phyloP scores from a whole-genome alignment of 2,329 filamentous ascomycete species.

The Scedosporium boydii region DNA sequence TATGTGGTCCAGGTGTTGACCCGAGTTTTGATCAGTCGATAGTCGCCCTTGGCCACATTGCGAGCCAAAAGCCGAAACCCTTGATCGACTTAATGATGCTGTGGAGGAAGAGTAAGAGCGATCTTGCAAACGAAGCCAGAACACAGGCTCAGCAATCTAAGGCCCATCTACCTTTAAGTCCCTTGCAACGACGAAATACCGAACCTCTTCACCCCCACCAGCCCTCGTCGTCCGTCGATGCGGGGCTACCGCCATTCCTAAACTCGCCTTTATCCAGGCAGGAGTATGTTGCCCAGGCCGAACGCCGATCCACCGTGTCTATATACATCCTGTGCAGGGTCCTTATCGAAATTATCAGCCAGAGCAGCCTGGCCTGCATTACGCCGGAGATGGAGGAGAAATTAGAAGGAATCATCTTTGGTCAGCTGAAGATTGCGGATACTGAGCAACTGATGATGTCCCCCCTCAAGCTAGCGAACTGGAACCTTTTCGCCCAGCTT shows the following conservation, averaged over 20 bases:
- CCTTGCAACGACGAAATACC: constrained; percentile 61
- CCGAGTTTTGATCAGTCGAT: constrained; percentile 89
- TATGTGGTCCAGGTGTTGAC: constrained; percentile 86
- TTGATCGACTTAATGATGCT: constrained; percentile 97
- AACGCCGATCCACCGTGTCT: constrained; percentile 85
- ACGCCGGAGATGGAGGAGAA: constrained; percentile 89
- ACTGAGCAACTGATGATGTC: constrained; percentile 70
- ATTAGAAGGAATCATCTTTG: constrained; percentile 90
- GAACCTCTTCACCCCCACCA: constrained; percentile 50
- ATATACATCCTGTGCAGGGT: constrained; percentile 95
- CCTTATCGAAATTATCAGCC: constrained; percentile 84
- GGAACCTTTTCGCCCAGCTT: constrained; percentile 86
- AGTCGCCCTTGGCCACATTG: constrained; percentile 85
- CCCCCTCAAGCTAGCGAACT: constrained; percentile 82
- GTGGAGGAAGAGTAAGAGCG: constrained; percentile 94
- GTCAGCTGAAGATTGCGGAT: constrained; percentile 84
- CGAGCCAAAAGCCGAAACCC: constrained; percentile 85
- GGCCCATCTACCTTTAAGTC: constrained; percentile 30
- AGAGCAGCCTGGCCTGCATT: constrained; percentile 74
- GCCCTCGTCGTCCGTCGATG: constrained; percentile 13
- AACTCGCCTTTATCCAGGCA: constrained; percentile 37
- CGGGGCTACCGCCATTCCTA: constrained; percentile 17
- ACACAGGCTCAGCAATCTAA: constrained; percentile 45
- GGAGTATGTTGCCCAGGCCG: constrained; percentile 67
- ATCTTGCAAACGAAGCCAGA: constrained; percentile 66